Evolutionary conservation across 2,329 filamentous ascomycete species (phyloP), one percentile per base, ranked within the genome.

Genomic region (Colletotrichum limetticola): DNA sequence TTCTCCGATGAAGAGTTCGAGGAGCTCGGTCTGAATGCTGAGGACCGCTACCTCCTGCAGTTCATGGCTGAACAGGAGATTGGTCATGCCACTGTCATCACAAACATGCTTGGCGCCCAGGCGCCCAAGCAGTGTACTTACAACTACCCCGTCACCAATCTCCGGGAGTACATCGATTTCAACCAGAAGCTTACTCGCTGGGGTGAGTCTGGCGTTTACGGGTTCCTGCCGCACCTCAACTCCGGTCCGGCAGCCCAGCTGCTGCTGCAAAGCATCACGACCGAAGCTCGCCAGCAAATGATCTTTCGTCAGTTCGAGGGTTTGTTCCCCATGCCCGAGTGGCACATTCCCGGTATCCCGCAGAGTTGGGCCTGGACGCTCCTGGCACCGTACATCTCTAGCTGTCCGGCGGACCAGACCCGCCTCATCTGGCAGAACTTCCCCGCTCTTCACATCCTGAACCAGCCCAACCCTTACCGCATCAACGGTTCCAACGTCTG

Each of bases 321-420:
- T 19, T 88, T 94, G 7, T 93, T 94, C 82, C 92, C 94, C 26
- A 94, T 94, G 92, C 93, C 94, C 0, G 92, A 93, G 11, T 97
- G 93, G 93, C 95, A 96, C 79, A 91, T 94, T 78, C 87, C 91
- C 6, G 93, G 93, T 52, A 91, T 96, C 28, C 94, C 94, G 0
- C 94, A 97, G 81, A 94, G 92, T 0, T 97, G 94, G 94, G 90
- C 91, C 0, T 97, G 94, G 94, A 93, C 94, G 0, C 87, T 94
- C 26, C 86, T 97, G 5, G 94, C 94, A 0, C 94, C 94, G 0
- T 95, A 95, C 82, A 95, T 97, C 81, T 91, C 90, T 46, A 92
- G 88, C 5, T 97, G 94, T 81, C 94, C 94, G 0, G 84, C 83
- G 56, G 90, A 92, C 80, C 91, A 92, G 76, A 96, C 93, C 1